A percentile compares a stretch with the other conserved stretches of the same genome.
These are phyloP conservation scores for Alloteropsis semialata DNA, from an alignment of 176 grass and related monocot genomes.

Conservation along the genomic window DNA sequence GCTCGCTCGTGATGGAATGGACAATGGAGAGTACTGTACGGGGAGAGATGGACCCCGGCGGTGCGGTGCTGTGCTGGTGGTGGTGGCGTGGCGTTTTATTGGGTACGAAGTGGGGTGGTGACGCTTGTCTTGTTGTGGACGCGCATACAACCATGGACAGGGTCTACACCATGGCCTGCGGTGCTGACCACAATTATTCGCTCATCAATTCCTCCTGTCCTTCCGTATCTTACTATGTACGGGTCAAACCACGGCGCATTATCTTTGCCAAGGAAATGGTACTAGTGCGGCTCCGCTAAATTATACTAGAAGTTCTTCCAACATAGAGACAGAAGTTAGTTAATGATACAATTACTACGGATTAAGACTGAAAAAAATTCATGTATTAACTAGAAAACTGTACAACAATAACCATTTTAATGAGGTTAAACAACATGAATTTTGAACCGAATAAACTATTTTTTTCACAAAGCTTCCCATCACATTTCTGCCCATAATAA, in stretches of 20 bases:
- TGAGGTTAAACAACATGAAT: too few species aligned
- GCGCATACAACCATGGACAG: not conserved
- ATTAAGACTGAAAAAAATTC: too few species aligned
- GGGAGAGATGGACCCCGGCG: not conserved
- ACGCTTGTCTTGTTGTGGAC: constrained; percentile 13
- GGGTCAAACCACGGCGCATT: not conserved
- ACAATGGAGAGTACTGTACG: not conserved
- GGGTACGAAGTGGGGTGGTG: constrained; percentile 10
- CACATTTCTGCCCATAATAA: too few species aligned
- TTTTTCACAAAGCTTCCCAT: too few species aligned
- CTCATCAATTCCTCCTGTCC: not conserved
- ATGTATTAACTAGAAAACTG: too few species aligned
- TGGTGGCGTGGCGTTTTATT: constrained; percentile 1
- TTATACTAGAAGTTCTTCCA: too few species aligned
- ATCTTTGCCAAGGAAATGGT: too few species aligned
- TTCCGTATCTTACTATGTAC: not conserved
- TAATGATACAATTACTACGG: too few species aligned
- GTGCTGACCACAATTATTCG: not conserved
- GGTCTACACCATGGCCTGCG: not conserved
- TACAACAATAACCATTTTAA: too few species aligned
- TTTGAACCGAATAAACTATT: too few species aligned
- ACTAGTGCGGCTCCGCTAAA: too few species aligned
- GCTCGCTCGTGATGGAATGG: constrained; percentile 29
- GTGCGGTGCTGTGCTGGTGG: not conserved
- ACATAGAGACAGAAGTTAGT: too few species aligned